Evolutionary conservation across 441 rosid species (phyloP).

Genomic region (Adansonia gregorii): DNA sequence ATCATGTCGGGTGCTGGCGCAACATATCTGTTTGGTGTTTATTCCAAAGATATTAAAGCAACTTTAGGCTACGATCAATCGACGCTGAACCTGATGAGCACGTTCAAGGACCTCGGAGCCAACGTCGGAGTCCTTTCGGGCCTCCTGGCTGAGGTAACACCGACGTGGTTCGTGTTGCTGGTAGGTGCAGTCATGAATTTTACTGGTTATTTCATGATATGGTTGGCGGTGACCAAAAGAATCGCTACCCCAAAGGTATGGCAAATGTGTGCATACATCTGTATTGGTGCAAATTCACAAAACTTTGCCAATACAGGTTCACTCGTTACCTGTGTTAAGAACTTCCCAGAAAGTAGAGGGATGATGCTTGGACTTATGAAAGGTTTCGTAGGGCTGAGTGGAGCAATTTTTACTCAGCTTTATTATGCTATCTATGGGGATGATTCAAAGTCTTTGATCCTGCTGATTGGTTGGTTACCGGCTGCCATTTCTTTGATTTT

Average conservation of each 20-base stretch:
- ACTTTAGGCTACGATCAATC: conserved; percentile 40
- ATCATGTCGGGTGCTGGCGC: conserved; percentile 44
- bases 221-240: conserved; percentile 35
- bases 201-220: conserved; percentile 32
- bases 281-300: conserved; percentile 47
- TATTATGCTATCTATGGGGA: conserved; percentile 40
- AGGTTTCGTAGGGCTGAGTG: conserved; percentile 42
- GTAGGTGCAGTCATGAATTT: conserved; percentile 39
- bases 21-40: conserved; percentile 40
- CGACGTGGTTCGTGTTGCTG: conserved; percentile 36
- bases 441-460: conserved; percentile 40
- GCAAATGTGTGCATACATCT: conserved; percentile 48
- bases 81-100: conserved; percentile 37
- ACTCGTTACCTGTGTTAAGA: conserved; percentile 41
- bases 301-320: conserved; percentile 47
- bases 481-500: conserved; percentile 36
- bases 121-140: conserved; percentile 40
- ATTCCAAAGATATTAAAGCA: conserved; percentile 38
- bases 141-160: conserved; percentile 37
- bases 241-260: conserved; percentile 34
- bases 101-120: conserved; percentile 46
- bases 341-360: conserved; percentile 40
- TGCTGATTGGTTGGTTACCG: conserved; percentile 44
- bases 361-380: conserved; percentile 44
- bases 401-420: conserved; percentile 41